These are phyloP conservation scores for Coccinonectria pachysandricola DNA, from an alignment of 2,329 filamentous ascomycete species.

Conservation along the genomic window DNA sequence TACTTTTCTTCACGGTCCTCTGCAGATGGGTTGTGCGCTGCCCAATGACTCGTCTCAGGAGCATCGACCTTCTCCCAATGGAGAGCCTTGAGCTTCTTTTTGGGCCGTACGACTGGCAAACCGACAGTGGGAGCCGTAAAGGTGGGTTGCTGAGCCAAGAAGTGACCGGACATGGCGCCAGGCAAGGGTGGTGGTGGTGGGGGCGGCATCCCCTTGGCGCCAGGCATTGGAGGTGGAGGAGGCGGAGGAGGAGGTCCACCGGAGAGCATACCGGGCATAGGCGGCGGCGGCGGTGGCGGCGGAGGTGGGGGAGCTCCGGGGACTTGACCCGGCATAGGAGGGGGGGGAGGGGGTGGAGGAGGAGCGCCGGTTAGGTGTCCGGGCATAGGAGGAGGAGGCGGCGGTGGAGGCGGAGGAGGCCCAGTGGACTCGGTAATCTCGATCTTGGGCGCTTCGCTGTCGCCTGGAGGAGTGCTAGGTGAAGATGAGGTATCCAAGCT, in stretches of 20 bases:
- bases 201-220: slow-evolving; percentile 30
- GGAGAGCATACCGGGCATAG: slow-evolving; percentile 35
- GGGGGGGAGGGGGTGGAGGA: slow-evolving; percentile 25
- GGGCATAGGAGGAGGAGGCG: slow-evolving; percentile 28
- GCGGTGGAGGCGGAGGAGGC: slow-evolving; percentile 28
- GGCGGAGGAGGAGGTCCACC: slow-evolving; percentile 27
- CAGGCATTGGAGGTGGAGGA: slow-evolving; percentile 32
- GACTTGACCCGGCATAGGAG: slow-evolving; percentile 29
- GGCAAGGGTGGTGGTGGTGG: slow-evolving; percentile 56
- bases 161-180: slow-evolving; percentile 64
- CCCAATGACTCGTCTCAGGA: slow-evolving; percentile 88
- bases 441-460: slow-evolving; percentile 50
- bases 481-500: slow-evolving; percentile 62
- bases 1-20: slow-evolving; percentile 94
- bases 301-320: slow-evolving; percentile 33
- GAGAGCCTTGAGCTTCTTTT: slow-evolving; percentile 98
- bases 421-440: slow-evolving; percentile 38
- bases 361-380: slow-evolving; percentile 21
- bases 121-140: slow-evolving; percentile 50
- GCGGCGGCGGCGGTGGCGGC: slow-evolving; percentile 36
- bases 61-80: slow-evolving; percentile 99
- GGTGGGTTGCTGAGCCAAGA: slow-evolving; percentile 54
- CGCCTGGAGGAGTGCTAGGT: slow-evolving; percentile 56
- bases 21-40: slow-evolving; percentile 71
- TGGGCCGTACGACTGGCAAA: slow-evolving; percentile 74